A percentile compares a stretch with the other conserved stretches of the same genome.
Conservation (phyloP, 2,329 filamentous ascomycete species). For the Penicillium sclerotiorum region DNA sequence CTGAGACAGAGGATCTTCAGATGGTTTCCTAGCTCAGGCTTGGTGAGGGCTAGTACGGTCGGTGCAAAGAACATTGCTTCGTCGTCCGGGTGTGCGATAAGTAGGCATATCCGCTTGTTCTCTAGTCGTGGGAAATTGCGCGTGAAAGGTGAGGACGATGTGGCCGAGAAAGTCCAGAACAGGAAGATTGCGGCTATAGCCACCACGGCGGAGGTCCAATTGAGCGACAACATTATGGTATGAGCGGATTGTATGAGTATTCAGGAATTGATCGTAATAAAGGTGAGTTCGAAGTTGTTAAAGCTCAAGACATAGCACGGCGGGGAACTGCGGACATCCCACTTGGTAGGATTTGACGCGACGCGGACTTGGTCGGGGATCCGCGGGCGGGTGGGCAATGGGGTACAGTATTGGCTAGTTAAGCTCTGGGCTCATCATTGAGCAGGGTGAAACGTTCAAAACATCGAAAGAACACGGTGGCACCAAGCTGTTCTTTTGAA, state of each 20-base stretch:
- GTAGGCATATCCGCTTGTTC: constrained; percentile 84
- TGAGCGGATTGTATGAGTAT: not conserved
- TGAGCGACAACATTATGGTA: constrained; percentile 25
- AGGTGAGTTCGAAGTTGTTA: constrained; percentile 9
- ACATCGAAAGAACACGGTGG: constrained; percentile 31
- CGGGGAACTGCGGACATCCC: constrained; percentile 12
- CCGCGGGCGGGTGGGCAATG: constrained; percentile 1
- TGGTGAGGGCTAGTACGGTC: constrained; percentile 79
- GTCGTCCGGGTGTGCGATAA: constrained; percentile 97
- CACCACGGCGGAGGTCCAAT: constrained; percentile 33
- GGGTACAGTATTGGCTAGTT: not conserved
- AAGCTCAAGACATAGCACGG: constrained; percentile 17
- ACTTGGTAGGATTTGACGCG: not conserved
- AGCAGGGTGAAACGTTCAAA: not conserved
- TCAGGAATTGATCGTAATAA: not conserved
- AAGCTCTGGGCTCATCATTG: not conserved
- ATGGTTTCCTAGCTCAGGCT: constrained; percentile 79
- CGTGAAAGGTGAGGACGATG: constrained; percentile 42
- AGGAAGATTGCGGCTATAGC: constrained; percentile 46
- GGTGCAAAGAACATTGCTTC: constrained; percentile 99
- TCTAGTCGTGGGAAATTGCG: constrained; percentile 61
- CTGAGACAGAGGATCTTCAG: constrained; percentile 93
- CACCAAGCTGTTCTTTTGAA: constrained; percentile 8
- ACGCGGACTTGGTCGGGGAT: not conserved
- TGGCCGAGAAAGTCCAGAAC: constrained; percentile 47